Base-by-base conservation (phyloP, 345 rosid species). In the Eucalyptus erythrocorys region DNA sequence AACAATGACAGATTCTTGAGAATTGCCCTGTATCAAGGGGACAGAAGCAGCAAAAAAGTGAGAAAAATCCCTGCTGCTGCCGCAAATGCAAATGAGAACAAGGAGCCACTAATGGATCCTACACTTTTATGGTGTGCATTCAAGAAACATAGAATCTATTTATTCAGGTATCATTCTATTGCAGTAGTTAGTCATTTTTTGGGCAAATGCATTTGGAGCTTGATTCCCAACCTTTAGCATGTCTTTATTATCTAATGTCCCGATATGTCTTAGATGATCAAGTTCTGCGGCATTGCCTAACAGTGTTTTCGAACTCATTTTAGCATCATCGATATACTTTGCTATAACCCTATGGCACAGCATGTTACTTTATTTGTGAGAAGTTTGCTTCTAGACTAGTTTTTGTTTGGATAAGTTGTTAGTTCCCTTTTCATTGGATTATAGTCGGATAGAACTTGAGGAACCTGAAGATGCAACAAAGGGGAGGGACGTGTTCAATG, bases 391-490 rank as follows among this genome's bases (percentile, higher is more conserved):
- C 80, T 64, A 45, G 53, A 12, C 85, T 51, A 50, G 45, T 80
- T 51, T 34, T 76, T 76, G 82, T 76, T 21, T 76, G 82, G 27
- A 76, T 76, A 43, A 37, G 45, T 42, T 87, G 26, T 89, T 32
- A 42, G 80, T 53, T 49, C 76, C 61, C 27, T 42, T 53, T 42
- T 24, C 57, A 66, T 89, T 89, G 64, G 91, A 87, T 48, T 87
- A 90, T 88, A 96, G 98, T 92, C 96, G 92, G 90, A 94, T 99
- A 94, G 99, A 95, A 93, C 99, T 99, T 19, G 99, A 95, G 94
- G 99, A 98, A 90, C 97, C 99, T 87, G 99, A 97, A 89, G 99
- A 98, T 91, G 94, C 98, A 87, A 96, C 95, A 86, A 97, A 98
- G 91, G 99, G 99, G 66, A 97, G 99, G 87, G 98, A 95, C 66